Conservation (phyloP, 1,139 yeast species). For the Pichia sp. region DNA sequence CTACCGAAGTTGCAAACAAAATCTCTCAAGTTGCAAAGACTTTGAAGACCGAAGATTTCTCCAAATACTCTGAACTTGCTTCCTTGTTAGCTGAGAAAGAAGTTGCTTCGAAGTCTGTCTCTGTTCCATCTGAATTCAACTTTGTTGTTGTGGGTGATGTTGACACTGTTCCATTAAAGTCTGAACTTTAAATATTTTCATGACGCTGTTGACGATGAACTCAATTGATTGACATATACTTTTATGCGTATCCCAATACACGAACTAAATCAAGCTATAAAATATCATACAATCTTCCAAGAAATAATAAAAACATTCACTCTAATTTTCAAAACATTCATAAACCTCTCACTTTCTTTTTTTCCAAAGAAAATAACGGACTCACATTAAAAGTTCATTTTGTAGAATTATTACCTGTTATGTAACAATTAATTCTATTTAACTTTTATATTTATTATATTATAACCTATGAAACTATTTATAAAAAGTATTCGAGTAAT, state of each 20-base stretch:
- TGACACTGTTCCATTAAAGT: constrained; percentile 79
- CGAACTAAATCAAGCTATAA: no score
- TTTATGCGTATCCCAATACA: no score
- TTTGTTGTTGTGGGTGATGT: constrained; percentile 90
- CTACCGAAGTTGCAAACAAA: constrained; percentile 48
- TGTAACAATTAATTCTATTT: no score
- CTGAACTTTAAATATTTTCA: constrained; percentile 55
- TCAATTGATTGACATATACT: not conserved
- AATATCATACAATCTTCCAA: not conserved
- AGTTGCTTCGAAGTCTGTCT: constrained; percentile 45
- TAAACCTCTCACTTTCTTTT: not conserved
- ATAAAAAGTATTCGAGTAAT: no score
- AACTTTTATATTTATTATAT: no score
- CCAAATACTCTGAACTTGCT: constrained; percentile 15
- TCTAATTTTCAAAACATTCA: not conserved
- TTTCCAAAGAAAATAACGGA: no score
- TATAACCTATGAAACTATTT: no score
- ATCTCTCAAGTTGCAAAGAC: constrained; percentile 50
- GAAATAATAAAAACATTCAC: constrained; percentile 1
- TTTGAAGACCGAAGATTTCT: constrained; percentile 31
- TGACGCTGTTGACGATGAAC: no score
- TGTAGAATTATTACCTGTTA: no score
- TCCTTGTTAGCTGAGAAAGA: constrained; percentile 41
- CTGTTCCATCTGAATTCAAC: constrained; percentile 48
- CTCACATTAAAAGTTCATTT: no score